Evolutionary conservation across 352 stramenopile species (phyloP).

Genomic region (Globisporangium paroecandrum): DNA sequence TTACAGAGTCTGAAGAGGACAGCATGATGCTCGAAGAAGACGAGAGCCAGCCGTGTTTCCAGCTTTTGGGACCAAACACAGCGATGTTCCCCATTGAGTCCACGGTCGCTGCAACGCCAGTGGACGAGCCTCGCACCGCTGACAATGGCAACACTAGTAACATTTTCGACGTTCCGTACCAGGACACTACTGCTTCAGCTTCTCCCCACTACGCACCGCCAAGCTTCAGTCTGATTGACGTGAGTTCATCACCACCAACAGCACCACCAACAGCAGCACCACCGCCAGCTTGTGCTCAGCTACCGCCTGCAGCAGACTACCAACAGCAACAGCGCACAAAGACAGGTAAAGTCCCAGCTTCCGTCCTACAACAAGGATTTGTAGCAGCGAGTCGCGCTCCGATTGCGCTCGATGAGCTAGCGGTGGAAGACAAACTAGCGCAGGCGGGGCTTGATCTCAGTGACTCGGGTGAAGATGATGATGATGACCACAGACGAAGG

Average conservation of each 20-base stretch:
- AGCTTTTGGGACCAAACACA: constrained; percentile 33
- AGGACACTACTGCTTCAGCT: background rate
- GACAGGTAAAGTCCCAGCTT: background rate
- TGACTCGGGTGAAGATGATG: constrained; percentile 42
- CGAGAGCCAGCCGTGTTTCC: constrained; percentile 44
- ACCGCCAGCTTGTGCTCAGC: background rate
- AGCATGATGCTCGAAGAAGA: constrained; percentile 17
- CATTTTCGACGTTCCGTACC: background rate
- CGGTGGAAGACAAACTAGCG: constrained; percentile 39
- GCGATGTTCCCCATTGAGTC: constrained; percentile 19
- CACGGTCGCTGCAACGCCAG: background rate
- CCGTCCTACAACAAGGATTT: constrained; percentile 14
- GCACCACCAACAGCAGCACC: background rate
- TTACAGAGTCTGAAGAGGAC: constrained; percentile 4
- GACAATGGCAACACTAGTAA: background rate
- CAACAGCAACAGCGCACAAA: background rate
- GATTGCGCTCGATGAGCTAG: constrained; percentile 19
- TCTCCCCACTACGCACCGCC: background rate
- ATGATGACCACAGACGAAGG: constrained; percentile 12
- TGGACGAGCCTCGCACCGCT: background rate
- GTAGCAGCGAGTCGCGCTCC: constrained; percentile 9
- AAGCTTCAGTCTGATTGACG: constrained; percentile 10
- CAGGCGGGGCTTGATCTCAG: constrained; percentile 48
- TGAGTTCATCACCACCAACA: constrained; percentile 10
- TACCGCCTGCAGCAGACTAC: background rate